Evolutionary conservation across 441 rosid genomes (phyloP).

Genomic region (Macaranga tanarius): DNA sequence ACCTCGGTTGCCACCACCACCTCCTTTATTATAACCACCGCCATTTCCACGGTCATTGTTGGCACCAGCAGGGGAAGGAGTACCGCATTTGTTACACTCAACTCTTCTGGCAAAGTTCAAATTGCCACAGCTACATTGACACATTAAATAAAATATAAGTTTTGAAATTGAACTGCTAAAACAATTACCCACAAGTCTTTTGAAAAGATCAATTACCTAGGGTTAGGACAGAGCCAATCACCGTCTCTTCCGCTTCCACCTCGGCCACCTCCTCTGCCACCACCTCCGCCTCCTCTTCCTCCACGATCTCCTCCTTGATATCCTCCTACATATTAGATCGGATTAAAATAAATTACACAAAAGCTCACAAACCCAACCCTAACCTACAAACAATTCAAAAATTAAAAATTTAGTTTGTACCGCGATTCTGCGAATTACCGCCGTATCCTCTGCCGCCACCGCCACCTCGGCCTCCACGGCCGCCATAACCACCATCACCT

Average conservation of each 20-base stretch:
- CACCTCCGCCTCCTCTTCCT: conserved; percentile 52
- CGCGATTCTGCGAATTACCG: conserved; percentile 57
- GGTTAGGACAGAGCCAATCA: conserved; percentile 93
- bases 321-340: conserved; percentile 39
- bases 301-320: conserved; percentile 86
- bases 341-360: neutral
- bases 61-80: conserved; percentile 70
- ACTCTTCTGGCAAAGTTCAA: conserved; percentile 87
- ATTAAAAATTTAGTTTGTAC: conserved; percentile 27
- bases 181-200: neutral
- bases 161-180: neutral
- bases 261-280: conserved; percentile 66
- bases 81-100: conserved; percentile 96
- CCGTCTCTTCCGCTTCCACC: conserved; percentile 88
- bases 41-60: conserved; percentile 54
- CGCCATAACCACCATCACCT: conserved; percentile 32
- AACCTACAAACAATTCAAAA: conserved; percentile 4
- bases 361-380: neutral
- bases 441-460: conserved; percentile 51
- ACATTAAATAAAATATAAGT: neutral
- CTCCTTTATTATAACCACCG: conserved; percentile 51
- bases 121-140: conserved; percentile 81
- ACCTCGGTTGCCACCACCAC: conserved; percentile 50
- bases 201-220: conserved; percentile 42
- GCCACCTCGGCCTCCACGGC: conserved; percentile 48